Evolutionary conservation across 1,284 basidiomycete genomes (phyloP).

Genomic region (Ceratobasidium sp.): DNA sequence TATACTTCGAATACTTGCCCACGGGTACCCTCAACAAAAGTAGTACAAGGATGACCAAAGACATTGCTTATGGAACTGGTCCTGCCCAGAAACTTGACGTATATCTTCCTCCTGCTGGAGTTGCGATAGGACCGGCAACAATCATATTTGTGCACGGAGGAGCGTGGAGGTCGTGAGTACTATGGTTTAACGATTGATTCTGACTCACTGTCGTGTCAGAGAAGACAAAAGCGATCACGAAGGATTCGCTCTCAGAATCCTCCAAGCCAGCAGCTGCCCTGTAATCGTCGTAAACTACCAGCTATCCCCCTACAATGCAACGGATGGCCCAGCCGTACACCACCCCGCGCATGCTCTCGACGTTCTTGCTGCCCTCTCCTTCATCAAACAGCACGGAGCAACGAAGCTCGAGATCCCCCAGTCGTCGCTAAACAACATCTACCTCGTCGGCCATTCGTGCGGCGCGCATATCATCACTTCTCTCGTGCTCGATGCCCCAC

Average conservation of each 20-base stretch:
- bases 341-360: slow-evolving; percentile 80
- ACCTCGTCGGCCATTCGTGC: slow-evolving; percentile 80
- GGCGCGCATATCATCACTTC: slow-evolving; percentile 80
- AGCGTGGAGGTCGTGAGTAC: slow-evolving; percentile 76
- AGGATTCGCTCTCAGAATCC: slow-evolving; percentile 65
- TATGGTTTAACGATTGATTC: slow-evolving; percentile 7
- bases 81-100: slow-evolving; percentile 51
- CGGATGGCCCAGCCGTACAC: slow-evolving; percentile 57
- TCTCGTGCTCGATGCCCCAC: slow-evolving; percentile 63
- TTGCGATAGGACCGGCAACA: slow-evolving; percentile 9
- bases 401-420: slow-evolving; percentile 28
- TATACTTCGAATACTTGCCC: not conserved
- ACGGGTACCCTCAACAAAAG: not conserved
- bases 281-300: slow-evolving; percentile 81
- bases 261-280: slow-evolving; percentile 61
- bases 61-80: slow-evolving; percentile 45
- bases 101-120: slow-evolving; percentile 49
- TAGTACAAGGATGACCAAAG: slow-evolving; percentile 6
- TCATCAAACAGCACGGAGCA: slow-evolving; percentile 54
- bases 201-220: slow-evolving; percentile 55
- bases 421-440: slow-evolving; percentile 59
- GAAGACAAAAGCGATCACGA: slow-evolving; percentile 75
- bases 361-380: slow-evolving; percentile 67
- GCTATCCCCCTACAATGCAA: slow-evolving; percentile 60
- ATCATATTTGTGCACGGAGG: slow-evolving; percentile 78